These are phyloP conservation scores for Ocimum tenuiflorum DNA, from an alignment of 257 asterid genomes.

Conservation along the genomic window DNA sequence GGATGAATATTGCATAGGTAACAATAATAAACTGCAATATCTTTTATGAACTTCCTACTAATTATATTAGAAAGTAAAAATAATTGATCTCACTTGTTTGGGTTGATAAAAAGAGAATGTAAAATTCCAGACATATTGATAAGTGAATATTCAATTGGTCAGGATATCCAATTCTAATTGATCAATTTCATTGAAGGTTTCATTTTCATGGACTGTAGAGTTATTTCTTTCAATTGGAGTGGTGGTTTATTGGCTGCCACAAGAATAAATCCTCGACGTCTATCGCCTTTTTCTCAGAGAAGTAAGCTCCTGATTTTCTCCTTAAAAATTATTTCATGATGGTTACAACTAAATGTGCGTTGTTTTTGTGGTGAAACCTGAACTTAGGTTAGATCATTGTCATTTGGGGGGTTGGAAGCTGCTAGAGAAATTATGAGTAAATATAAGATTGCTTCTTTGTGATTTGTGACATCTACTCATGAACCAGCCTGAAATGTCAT, in stretches of 20 bases:
- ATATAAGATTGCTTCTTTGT: not conserved
- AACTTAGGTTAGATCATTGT: not conserved
- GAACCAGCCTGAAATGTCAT: too few relatives aligned
- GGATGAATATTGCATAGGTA: too few relatives aligned
- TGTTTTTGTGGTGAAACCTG: not conserved
- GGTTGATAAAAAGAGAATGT: too few relatives aligned
- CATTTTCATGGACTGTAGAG: constrained; percentile 63
- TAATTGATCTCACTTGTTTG: too few relatives aligned
- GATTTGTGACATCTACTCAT: too few relatives aligned
- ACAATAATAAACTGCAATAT: too few relatives aligned
- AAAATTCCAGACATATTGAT: too few relatives aligned
- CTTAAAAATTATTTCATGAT: not conserved
- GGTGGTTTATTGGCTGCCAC: constrained; percentile 27
- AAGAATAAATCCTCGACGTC: constrained; percentile 15
- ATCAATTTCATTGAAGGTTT: constrained; percentile 28
- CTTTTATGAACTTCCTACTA: too few relatives aligned
- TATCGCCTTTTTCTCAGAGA: constrained; percentile 22
- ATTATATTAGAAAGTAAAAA: too few relatives aligned
- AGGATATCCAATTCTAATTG: not conserved
- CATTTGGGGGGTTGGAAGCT: not conserved
- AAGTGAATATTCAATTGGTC: not conserved
- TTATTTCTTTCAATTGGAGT: constrained; percentile 43
- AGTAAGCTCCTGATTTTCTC: constrained; percentile 26
- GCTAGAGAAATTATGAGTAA: not conserved
- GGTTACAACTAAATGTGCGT: not conserved